Conservation (phyloP, 352 stramenopile genomes). For the Pythium periplocum region DNA sequence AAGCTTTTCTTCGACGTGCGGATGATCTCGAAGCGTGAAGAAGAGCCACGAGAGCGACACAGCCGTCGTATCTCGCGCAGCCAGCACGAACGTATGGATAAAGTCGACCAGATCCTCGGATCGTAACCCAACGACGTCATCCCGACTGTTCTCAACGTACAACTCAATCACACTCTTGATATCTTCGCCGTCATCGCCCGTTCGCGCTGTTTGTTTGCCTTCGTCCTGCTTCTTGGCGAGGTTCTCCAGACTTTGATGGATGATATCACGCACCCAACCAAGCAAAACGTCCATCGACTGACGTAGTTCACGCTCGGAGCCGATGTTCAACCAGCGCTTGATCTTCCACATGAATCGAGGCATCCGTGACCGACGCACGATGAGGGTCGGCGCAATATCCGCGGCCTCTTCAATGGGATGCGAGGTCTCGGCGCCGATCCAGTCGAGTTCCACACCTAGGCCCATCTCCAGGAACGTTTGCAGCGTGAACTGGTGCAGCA, state of each 20-base stretch:
- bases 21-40: conserved; percentile 55
- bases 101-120: conserved; percentile 58
- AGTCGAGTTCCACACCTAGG: conserved; percentile 31
- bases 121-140: conserved; percentile 18
- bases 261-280: conserved; percentile 34
- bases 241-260: conserved; percentile 37
- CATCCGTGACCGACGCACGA: conserved; percentile 16
- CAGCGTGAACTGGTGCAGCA: conserved; percentile 41
- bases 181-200: conserved; percentile 25
- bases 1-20: conserved; percentile 35
- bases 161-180: conserved; percentile 10
- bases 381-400: background rate
- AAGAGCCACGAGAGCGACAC: conserved; percentile 62
- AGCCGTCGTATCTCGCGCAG: conserved; percentile 71
- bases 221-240: conserved; percentile 12
- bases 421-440: conserved; percentile 31
- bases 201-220: conserved; percentile 9
- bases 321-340: conserved; percentile 34
- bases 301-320: conserved; percentile 23
- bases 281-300: conserved; percentile 21
- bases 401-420: conserved; percentile 25
- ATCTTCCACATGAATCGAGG: conserved; percentile 40
- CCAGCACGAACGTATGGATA: conserved; percentile 54
- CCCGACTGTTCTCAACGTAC: conserved; percentile 4
- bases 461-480: conserved; percentile 44